Evolutionary conservation across 805 yeast species (phyloP), one percentile per base, ranked within the genome.

Genomic region (Yarrowia hollandica): DNA sequence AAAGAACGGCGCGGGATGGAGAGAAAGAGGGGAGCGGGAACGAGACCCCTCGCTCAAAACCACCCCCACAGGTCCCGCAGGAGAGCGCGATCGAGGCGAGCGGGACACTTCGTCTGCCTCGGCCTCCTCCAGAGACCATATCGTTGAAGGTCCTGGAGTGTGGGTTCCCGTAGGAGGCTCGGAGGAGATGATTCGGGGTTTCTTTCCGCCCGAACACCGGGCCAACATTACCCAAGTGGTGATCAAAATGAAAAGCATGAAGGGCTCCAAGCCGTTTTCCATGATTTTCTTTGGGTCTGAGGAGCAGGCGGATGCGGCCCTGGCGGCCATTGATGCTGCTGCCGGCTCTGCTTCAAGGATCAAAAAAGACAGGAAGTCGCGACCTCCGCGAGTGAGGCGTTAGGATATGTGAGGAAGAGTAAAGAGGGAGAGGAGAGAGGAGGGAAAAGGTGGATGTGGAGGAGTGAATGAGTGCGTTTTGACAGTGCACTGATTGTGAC

Each of bases 91-190:
- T 42, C 67, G 48, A 39, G n/a, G n/a, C n/a, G n/a, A n/a, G n/a
- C n/a, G n/a, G n/a, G n/a, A n/a, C n/a, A n/a, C n/a, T n/a, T n/a
- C n/a, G n/a, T n/a, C n/a, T n/a, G n/a, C n/a, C n/a, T n/a, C n/a
- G n/a, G n/a, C n/a, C n/a, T 46, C 25, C 54, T 14, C 37, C 38
- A 11, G 55, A 28, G 55, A 55, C 46, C 23, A 52, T 19, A 28
- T 39, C 34, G 38, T 54, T 30, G 57, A 44, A 19, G 64, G 63
- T 10, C 75, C 74, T 7, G 78, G 75, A 2, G 65, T 74, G 19
- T 75, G 76, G 76, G 66, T 74, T 63, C 68, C 73, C 33, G 68
- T 69, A 42, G 77, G 73, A 39, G 69, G 68, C n/a, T 33, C 67
- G 14, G 70, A 71, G 48, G 71, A 68, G 21, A 68, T 66, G 28